Conservation (phyloP, 2,329 filamentous ascomycete species). For the Neofusicoccum umdonicola region DNA sequence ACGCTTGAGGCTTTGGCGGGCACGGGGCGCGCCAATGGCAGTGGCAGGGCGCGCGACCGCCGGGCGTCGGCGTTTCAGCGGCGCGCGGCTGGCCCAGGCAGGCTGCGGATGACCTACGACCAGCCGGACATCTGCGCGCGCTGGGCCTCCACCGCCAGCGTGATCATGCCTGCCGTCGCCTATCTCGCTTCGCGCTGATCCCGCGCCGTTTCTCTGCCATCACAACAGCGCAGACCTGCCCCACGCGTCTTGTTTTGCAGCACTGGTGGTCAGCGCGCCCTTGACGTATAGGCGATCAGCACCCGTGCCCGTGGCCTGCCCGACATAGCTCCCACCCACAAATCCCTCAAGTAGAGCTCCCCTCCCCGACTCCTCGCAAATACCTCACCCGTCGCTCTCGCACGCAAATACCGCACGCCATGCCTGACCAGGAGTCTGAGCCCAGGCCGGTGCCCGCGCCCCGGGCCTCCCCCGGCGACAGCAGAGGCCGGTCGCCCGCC, state of each 20-base stretch:
- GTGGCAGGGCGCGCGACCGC: background rate
- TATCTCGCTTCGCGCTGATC: conserved; percentile 12
- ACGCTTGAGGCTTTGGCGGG: background rate
- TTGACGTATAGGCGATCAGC: conserved; percentile 4
- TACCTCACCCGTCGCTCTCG: background rate
- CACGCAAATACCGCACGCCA: conserved; percentile 13
- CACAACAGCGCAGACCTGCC: background rate
- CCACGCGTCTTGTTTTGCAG: background rate
- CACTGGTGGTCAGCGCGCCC: background rate
- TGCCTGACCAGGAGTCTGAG: conserved; percentile 18
- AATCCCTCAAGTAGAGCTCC: background rate
- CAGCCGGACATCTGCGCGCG: conserved; percentile 14
- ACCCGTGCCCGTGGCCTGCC: background rate
- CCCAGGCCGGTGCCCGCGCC: conserved; percentile 31
- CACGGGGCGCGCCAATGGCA: background rate
- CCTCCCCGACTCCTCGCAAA: background rate
- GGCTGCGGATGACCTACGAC: background rate
- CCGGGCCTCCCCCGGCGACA: conserved; percentile 23
- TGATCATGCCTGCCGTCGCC: conserved; percentile 15
- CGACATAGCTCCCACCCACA: conserved; percentile 1
- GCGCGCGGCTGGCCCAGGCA: background rate
- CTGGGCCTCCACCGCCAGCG: conserved; percentile 16
- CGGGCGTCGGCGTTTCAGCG: conserved; percentile 1
- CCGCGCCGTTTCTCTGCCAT: background rate
- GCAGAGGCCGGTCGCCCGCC: conserved; percentile 28